Conservation (phyloP, 495 filamentous ascomycete genomes). For the Tuber brumale region DNA sequence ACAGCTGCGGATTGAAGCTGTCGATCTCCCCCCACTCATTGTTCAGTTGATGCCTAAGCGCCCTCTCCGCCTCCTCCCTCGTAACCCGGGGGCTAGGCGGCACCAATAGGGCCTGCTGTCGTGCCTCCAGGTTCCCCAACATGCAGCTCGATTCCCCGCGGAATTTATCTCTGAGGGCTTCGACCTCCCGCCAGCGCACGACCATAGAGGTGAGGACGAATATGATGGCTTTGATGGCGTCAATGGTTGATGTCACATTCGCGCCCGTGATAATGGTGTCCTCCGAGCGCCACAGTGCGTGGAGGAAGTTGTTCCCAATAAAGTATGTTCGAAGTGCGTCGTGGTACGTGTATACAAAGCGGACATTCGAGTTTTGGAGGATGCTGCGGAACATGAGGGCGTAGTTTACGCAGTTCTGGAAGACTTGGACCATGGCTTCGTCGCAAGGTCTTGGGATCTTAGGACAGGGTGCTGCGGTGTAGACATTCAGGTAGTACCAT, state of each 20-base stretch:
- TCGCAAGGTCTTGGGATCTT: slow-evolving; percentile 57
- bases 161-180: slow-evolving; percentile 40
- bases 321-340: slow-evolving; percentile 67
- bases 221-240: slow-evolving; percentile 38
- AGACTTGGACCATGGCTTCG: slow-evolving; percentile 67
- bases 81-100: not conserved
- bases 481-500: slow-evolving; percentile 73
- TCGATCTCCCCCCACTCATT: slow-evolving; percentile 26
- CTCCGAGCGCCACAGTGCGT: slow-evolving; percentile 55
- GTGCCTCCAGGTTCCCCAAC: slow-evolving; percentile 24
- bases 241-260: slow-evolving; percentile 29
- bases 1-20: slow-evolving; percentile 12
- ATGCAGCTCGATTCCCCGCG: slow-evolving; percentile 33
- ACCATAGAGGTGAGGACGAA: slow-evolving; percentile 40
- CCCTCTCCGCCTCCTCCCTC: slow-evolving; percentile 12
- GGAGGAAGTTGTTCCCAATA: slow-evolving; percentile 62
- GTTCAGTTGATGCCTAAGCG: slow-evolving; percentile 10
- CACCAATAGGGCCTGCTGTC: slow-evolving; percentile 13
- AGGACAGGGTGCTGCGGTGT: slow-evolving; percentile 69
- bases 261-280: slow-evolving; percentile 44
- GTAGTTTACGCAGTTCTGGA: slow-evolving; percentile 73
- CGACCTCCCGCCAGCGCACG: slow-evolving; percentile 40
- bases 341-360: slow-evolving; percentile 59
- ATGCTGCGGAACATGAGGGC: slow-evolving; percentile 55
- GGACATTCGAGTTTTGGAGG: slow-evolving; percentile 47